Conservation (phyloP, 108 stramenopile species). For the Tribonema minus region DNA sequence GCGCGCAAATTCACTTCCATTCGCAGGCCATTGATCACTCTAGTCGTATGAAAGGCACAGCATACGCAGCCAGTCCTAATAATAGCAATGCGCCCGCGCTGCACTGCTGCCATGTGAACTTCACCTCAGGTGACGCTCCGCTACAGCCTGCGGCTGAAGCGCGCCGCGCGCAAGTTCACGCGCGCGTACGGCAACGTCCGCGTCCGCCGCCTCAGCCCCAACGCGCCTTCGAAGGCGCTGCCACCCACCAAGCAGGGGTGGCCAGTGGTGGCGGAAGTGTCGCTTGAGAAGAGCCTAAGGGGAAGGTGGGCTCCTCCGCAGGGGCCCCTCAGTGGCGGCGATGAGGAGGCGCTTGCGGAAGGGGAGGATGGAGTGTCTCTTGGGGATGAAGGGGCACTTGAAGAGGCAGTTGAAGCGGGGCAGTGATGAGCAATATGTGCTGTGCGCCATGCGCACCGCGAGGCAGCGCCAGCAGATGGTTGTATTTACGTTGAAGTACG, state of each 20-base stretch:
- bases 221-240: not conserved
- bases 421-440: too few species aligned
- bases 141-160: constrained; percentile 22
- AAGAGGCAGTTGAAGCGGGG: too few species aligned
- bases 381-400: too few species aligned
- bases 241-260: constrained; percentile 10
- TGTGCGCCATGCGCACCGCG: too few species aligned
- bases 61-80: too few species aligned
- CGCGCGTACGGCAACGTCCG: constrained; percentile 8
- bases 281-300: constrained; percentile 2
- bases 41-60: not conserved
- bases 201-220: constrained; percentile 1
- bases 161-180: constrained; percentile 2
- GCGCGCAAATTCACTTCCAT: not conserved
- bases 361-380: too few species aligned
- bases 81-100: not conserved
- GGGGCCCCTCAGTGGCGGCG: too few species aligned
- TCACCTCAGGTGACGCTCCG: not conserved
- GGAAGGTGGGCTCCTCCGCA: too few species aligned
- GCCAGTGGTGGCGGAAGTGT: constrained; percentile 23
- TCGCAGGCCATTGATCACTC: not conserved
- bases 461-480: too few species aligned
- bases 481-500: too few species aligned
- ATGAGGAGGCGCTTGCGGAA: too few species aligned
- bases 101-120: not conserved